Evolutionary conservation across 2,329 filamentous ascomycete species (phyloP), one percentile per base, ranked within the genome.

Genomic region (Ophiocordyceps camponoti-leonardi): DNA sequence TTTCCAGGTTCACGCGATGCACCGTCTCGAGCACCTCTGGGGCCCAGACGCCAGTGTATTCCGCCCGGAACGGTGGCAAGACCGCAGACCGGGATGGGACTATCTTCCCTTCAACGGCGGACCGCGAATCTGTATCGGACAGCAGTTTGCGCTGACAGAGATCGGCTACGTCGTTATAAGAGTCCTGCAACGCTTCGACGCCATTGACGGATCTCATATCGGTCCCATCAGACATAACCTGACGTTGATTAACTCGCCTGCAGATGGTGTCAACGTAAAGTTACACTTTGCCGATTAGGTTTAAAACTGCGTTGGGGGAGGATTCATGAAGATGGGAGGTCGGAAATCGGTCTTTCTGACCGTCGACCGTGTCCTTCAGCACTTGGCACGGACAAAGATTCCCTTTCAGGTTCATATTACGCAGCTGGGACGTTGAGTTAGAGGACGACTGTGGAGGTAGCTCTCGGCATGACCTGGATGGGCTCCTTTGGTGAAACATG

Each of bases 1-100:
- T 8, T 3, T 39, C 16, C 35, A 39, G 35, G 35, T 39, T 11
- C 35, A 39, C 35, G 35, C 35, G 18, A 39, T 39, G 35, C 64
- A 67, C 40, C 58, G 63, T 2, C 51, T 58, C 13, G 55, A 55
- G 19, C 60, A 65, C 40, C 52, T 67, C 18, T 69, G 58, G 52
- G 66, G 64, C 0, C 48, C 53, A 2, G 62, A 67, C 37, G 59
- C 64, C 12, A 54, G 63, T 6, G 56, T 63, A 23, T 68, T 67
- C 51, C 59, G 54, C 41, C 66, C 66, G 1, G 65, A 67, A 49
- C 52, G 66, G 18, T 69, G 58, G 56, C 48, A 53, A 49, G 49
- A 54, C 48, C 44, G 54, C 26, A 42, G 48, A 2, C 53, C 53
- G 4, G 51, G 53, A 19, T 57, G 54, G 55, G 52, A 56, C 20